A percentile compares a stretch with the other conserved stretches of the same genome.
phyloP scores from a whole-genome alignment of 1,284 basidiomycete species.

The Trichosporon ovoides region DNA sequence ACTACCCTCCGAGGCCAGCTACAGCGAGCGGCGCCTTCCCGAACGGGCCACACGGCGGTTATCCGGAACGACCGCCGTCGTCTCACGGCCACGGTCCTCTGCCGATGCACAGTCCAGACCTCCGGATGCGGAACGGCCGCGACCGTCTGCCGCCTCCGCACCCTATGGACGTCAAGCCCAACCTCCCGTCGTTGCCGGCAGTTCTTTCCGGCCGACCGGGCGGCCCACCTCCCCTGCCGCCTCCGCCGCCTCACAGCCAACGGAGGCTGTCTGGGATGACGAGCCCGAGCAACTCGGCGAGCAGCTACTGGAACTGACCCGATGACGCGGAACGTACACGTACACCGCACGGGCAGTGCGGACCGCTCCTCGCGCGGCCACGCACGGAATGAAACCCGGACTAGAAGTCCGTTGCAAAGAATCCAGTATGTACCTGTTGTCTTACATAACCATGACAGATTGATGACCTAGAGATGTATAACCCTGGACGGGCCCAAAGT shows the following conservation, averaged over 20 bases:
- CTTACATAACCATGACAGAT: neutral
- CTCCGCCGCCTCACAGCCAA: neutral
- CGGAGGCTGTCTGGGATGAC: neutral
- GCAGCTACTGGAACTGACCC: neutral
- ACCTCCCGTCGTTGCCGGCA: neutral
- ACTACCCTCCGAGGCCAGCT: neutral
- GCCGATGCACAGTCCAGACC: slow-evolving; percentile 2
- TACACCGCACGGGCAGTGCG: no score
- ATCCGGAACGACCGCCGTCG: neutral
- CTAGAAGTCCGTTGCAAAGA: neutral
- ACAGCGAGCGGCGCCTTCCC: slow-evolving; percentile 1
- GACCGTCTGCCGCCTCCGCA: neutral
- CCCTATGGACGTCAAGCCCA: neutral
- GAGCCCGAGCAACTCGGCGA: neutral
- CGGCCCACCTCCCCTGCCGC: neutral
- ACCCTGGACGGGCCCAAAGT: neutral
- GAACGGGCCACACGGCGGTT: neutral
- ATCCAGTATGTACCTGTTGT: slow-evolving; percentile 4
- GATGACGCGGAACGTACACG: no score
- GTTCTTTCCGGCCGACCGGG: neutral
- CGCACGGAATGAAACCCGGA: neutral
- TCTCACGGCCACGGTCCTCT: neutral
- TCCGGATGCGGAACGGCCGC: neutral
- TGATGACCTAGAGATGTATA: slow-evolving; percentile 3
- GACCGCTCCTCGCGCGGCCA: neutral